A percentile compares a stretch with the other conserved stretches of the same genome.
These are phyloP conservation scores for Rhodotorula toruloides DNA, from an alignment of 768 basidiomycete genomes.

Conservation along the genomic window DNA sequence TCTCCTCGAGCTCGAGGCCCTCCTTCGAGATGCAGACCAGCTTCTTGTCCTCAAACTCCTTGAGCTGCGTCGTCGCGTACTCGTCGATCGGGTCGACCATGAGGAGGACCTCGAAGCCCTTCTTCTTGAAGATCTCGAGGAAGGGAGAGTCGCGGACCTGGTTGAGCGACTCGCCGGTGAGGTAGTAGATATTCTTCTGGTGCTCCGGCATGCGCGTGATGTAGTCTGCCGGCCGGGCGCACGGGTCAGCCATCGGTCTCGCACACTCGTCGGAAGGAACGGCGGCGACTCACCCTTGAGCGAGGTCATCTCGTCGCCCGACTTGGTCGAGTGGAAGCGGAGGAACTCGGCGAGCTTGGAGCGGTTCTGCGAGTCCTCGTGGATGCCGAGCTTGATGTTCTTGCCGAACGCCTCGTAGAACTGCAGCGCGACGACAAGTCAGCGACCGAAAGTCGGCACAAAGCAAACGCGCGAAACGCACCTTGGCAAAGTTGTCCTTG, in stretches of 20 bases:
- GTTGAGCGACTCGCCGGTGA: conserved; percentile 93
- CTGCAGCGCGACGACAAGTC: conserved; percentile 24
- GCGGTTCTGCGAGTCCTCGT: conserved; percentile 98
- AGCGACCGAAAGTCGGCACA: neutral
- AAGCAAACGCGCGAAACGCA: no score
- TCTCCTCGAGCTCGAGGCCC: conserved; percentile 98
- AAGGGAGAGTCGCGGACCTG: conserved; percentile 90
- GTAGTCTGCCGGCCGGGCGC: conserved; percentile 65
- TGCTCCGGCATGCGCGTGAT: conserved; percentile 99
- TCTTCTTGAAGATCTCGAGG: conserved; percentile 99
- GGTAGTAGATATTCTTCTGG: conserved; percentile 98
- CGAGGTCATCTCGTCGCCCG: conserved; percentile 79
- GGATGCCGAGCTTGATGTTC: conserved; percentile 99
- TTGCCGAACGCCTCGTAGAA: conserved; percentile 95
- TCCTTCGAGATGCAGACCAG: conserved; percentile 97
- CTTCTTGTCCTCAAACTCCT: conserved; percentile 98
- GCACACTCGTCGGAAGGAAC: neutral
- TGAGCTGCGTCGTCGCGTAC: conserved; percentile 95
- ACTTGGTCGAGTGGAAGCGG: conserved; percentile 95
- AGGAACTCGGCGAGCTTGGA: conserved; percentile 99
- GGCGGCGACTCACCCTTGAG: conserved; percentile 70
- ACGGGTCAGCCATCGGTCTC: conserved; percentile 18
- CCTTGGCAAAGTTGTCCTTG: conserved; percentile 69
- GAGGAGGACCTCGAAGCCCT: conserved; percentile 95
- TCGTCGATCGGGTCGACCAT: conserved; percentile 98